Evolutionary conservation across 169 alveolate species (phyloP), one percentile per base, ranked within the genome.

Genomic region (Eimeria maxima): DNA sequence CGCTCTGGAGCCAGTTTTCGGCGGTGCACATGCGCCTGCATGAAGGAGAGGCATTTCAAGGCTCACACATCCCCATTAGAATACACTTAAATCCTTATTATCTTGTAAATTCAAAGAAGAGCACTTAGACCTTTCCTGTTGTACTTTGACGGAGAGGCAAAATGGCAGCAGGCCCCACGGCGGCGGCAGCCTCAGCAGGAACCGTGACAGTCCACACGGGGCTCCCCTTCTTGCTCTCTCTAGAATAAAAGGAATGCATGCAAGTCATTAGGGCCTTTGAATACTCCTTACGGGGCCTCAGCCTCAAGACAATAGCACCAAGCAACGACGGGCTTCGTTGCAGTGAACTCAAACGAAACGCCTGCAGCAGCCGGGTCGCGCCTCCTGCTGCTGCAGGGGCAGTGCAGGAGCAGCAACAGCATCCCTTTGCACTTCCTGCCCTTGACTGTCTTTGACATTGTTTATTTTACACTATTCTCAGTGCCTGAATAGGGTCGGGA

Each of bases 281-380:
- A 86, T 57, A 60, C 57, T 14, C 27, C 71, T 86, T 33, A 83
- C 29, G 44, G 47, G 73, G 91, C 91, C 53, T 38, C 42, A 50
- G 69, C 91, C 53, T 53, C 65, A 57, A 83, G 69, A 83, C 69
- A 83, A 60, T 24, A n/a, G 91, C 91, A 27, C 57, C 91, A 53
- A 60, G 91, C 69, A 83, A 83, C 55, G 74, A 33, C 74, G 91
- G 91, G 73, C 71, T 60, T 53, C 74, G 74, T 74, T 83, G 73
- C 91, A 42, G 74, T 27, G 55, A 53, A 83, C 91, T 47, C 91
- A 53, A 11, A 83, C 91, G 24, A 18, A 76, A 76, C 87, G 18
- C 87, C 65, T 76, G 65, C 91, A 83, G 91, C 91, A 86, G 93
- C 81, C 65, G 60, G 80, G 93, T 86, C 93, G 93, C 93, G 93